Percentiles rank a stretch among this genome's conserved stretches.
phyloP scores from a whole-genome alignment of 1,139 yeast genomes.

The Suhomyces wounanorum region DNA sequence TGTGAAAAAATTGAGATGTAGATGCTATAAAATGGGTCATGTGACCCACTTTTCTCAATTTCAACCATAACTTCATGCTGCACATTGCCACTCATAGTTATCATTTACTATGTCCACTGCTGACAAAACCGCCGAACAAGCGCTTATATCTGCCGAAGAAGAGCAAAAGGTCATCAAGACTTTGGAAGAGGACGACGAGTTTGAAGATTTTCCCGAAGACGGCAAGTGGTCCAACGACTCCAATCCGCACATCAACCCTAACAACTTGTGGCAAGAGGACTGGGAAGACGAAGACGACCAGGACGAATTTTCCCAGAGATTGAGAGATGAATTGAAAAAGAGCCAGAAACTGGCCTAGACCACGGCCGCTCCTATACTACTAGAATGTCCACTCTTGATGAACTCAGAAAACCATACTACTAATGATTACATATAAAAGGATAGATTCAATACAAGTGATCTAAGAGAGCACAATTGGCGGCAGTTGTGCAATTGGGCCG shows the following conservation, averaged over 20 bases:
- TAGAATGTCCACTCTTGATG: neutral
- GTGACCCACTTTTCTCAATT: neutral
- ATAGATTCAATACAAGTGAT: neutral
- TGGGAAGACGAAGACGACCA: slow-evolving; percentile 95
- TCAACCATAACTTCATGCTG: neutral
- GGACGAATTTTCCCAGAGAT: slow-evolving; percentile 74
- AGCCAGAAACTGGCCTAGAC: slow-evolving; percentile 19
- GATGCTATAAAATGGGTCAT: neutral
- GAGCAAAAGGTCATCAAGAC: slow-evolving; percentile 53
- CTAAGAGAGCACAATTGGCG: too few species aligned
- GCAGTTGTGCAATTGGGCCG: too few species aligned
- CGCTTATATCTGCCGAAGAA: slow-evolving; percentile 10
- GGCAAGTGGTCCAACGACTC: slow-evolving; percentile 48
- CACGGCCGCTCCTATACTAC: too few species aligned
- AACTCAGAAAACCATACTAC: too few species aligned
- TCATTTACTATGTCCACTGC: slow-evolving; percentile 9
- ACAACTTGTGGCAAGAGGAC: slow-evolving; percentile 84
- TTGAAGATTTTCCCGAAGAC: slow-evolving; percentile 92
- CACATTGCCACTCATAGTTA: neutral
- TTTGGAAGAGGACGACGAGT: slow-evolving; percentile 90
- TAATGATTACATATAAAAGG: neutral
- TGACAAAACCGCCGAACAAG: slow-evolving; percentile 11
- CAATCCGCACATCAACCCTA: slow-evolving; percentile 44
- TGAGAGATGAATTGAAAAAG: slow-evolving; percentile 53
- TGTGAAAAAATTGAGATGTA: slow-evolving; percentile 7